A percentile compares a stretch with the other conserved stretches of the same genome.
Conservation (phyloP, 495 filamentous ascomycete species). For the Neurospora sp. region DNA sequence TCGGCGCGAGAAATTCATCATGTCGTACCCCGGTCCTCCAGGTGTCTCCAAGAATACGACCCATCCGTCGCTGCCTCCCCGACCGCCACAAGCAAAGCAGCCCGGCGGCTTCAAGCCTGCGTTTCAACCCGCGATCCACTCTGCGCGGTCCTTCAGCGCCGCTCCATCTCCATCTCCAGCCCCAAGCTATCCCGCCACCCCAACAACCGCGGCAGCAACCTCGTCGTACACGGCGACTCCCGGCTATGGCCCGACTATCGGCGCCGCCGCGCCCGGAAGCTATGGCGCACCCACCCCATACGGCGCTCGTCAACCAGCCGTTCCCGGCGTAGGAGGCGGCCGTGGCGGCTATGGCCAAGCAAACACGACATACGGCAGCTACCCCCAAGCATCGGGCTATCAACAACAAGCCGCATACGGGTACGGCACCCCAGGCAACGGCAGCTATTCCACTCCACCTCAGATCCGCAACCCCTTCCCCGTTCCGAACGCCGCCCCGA, state of each 20-base stretch:
- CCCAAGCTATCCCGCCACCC: constrained; percentile 19
- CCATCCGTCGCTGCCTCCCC: constrained; percentile 68
- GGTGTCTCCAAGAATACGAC: constrained; percentile 52
- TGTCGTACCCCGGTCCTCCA: constrained; percentile 91
- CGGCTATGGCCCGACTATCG: constrained; percentile 15
- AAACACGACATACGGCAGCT: constrained; percentile 30
- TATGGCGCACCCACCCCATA: constrained; percentile 30
- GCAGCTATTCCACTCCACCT: constrained; percentile 47
- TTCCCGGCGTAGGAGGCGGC: constrained; percentile 19
- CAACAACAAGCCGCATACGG: constrained; percentile 33
- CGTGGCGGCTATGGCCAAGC: constrained; percentile 24
- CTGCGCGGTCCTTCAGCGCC: constrained; percentile 12
- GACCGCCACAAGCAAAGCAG: constrained; percentile 60
- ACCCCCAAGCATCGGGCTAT: constrained; percentile 33
- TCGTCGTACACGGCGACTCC: constrained; percentile 12
- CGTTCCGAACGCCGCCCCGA: constrained; percentile 42
- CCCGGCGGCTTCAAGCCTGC: constrained; percentile 51
- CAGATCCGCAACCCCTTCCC: constrained; percentile 85
- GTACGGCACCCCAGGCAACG: constrained; percentile 7
- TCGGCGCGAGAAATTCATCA: constrained; percentile 67
- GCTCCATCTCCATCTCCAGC: constrained; percentile 2
- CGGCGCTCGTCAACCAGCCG: constrained; percentile 21
- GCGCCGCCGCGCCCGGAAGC: constrained; percentile 22
- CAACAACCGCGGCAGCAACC: constrained; percentile 7
- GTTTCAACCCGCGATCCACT: constrained; percentile 31